Conservation (phyloP, 352 stramenopile genomes). For the Aphanomyces astaci region DNA sequence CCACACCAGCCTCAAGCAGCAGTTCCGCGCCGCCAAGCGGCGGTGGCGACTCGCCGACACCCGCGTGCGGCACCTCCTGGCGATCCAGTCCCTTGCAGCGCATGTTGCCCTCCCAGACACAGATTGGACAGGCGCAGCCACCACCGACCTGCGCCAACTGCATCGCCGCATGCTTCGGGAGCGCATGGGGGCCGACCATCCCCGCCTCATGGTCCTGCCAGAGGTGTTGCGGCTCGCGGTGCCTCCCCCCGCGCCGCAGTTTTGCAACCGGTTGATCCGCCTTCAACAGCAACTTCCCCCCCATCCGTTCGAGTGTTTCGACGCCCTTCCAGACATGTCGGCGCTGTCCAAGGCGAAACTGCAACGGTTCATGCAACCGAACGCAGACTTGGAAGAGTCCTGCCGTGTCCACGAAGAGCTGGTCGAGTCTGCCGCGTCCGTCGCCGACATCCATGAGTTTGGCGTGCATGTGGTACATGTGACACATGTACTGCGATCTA, state of each 20-base stretch:
- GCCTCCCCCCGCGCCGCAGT: too few relatives aligned
- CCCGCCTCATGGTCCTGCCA: neutral
- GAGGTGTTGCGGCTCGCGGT: neutral
- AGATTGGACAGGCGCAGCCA: neutral
- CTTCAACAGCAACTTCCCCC: neutral
- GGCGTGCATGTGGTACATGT: neutral
- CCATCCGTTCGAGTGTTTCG: neutral
- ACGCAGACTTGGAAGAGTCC: neutral
- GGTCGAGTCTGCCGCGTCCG: neutral
- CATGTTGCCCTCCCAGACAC: neutral
- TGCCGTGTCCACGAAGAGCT: neutral
- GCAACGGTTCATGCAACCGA: neutral
- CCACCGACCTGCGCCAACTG: neutral
- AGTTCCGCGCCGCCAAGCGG: neutral
- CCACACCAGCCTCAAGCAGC: neutral
- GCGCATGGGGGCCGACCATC: neutral
- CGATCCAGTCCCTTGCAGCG: neutral
- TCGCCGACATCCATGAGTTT: neutral
- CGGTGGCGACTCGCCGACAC: neutral
- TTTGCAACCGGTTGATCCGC: neutral
- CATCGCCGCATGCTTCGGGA: neutral
- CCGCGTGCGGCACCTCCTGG: neutral
- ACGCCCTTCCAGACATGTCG: neutral
- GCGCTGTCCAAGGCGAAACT: neutral
- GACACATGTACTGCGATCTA: neutral